Evolutionary conservation across 345 rosid species (phyloP), one percentile per base, ranked within the genome.

Genomic region (Bruguiera parviflora): DNA sequence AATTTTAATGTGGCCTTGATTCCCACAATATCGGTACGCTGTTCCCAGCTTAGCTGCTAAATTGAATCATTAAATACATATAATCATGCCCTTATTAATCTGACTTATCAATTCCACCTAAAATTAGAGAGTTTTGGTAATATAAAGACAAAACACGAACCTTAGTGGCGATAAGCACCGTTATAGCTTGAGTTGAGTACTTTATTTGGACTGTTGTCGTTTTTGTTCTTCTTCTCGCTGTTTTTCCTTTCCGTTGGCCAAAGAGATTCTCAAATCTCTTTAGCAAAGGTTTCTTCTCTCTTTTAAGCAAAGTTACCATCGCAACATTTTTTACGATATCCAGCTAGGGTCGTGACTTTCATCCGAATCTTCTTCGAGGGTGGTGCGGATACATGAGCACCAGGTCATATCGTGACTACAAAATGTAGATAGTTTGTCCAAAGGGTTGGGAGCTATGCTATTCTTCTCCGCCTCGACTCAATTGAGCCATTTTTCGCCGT

Each of bases 321-420:
- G n/a, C 24, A 21, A 32, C 32, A 22, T 46, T 74, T 39, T 57
- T 33, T 20, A 56, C 63, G 10, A 56, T 71, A 58, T 65, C 55
- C 68, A 56, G 65, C 15, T 10, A 0, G 47, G 65, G 61, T 69
- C 28, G 22, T 27, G 67, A 59, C 66, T 67, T 75, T 75, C 65
- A 29, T 22, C 65, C 20, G 72, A 77, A 79, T 82, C 83, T 79
- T 74, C 71, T 72, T 82, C 28, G 70, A 74, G 79, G 80, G 72
- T 24, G 10, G 74, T 64, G 85, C 64, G 5, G 76, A 79, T 82
- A 57, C 53, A 53, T 39, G 52, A 67, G 61, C 52, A 58, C 49
- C 57, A 43, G 18, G 49, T 43, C 49, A 43, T 43, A 13, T 11
- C 49, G 16, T 43, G 13, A 4, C 49, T 43, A 2, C 16, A n/a